Evolutionary conservation across 2,329 filamentous ascomycete genomes (phyloP), one percentile per base, ranked within the genome.

Genomic region (Sporothrix brunneoviolacea): DNA sequence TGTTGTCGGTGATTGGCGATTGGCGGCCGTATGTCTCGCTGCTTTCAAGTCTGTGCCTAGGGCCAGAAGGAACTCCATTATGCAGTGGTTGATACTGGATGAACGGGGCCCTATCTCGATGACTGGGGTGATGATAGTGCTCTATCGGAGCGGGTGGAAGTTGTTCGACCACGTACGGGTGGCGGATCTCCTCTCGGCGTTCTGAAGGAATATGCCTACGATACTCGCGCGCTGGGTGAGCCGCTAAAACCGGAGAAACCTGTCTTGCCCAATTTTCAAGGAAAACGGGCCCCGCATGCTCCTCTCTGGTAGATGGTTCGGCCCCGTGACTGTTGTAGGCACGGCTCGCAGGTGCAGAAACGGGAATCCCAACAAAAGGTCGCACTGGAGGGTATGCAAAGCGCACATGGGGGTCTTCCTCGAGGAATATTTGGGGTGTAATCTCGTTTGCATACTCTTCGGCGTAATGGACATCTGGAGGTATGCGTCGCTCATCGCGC

Each of bases 141-240:
- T n/a, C n/a, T 4, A 33, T 3, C 3, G 33, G 22, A 5, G 16
- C 22, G 16, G 24, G n/a, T 8, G 12, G 21, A 8, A 22, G 35
- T 10, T 47, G 35, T 30, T 38, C 35, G 13, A 19, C 24, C n/a
- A 30, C 8, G 16, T 24, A 36, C 12, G 9, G 4, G 16, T 36
- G 18, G 2, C 9, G 33, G 12, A 6, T 16, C 8, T 18, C 13
- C 9, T 46, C 33, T 33, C 22, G 43, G n/a, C n/a, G n/a, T 15
- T 37, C 32, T 5, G 43, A 21, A 16, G 37, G 36, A 16, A 16
- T 16, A 22, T 38, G 36, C 12, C 43, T 22, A 15, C 43, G 43
- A 8, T 46, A 46, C 21, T 46, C 43, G n/a, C 43, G 43, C 15
- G 37, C 43, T 7, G 43, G 43, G 2, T 28, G 37, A n/a, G 43